Conservation (phyloP, 768 basidiomycete genomes). For the Auricularia auricula-judae region DNA sequence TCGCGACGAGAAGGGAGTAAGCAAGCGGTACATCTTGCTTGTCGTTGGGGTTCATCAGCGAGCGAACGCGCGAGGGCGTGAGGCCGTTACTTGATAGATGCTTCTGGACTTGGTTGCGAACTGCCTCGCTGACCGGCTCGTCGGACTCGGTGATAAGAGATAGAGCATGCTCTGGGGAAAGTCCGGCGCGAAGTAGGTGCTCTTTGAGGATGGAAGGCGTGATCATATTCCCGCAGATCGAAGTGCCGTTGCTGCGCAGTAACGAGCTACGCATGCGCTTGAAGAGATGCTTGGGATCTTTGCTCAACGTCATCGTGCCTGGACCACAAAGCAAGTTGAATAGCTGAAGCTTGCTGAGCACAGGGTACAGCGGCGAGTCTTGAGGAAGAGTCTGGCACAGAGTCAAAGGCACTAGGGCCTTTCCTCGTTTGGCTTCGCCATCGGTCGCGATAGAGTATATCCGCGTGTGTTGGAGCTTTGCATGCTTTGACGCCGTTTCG, state of each 20-base stretch:
- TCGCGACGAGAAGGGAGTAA: conserved; percentile 15
- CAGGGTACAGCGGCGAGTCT: conserved; percentile 16
- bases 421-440: conserved; percentile 19
- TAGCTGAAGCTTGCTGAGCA: conserved; percentile 13
- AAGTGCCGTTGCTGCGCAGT: conserved; percentile 16
- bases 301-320: conserved; percentile 24
- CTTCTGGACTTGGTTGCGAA: neutral
- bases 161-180: neutral
- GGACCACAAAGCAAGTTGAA: conserved; percentile 22
- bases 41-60: conserved; percentile 20
- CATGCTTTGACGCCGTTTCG: neutral
- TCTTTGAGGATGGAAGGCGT: conserved; percentile 13
- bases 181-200: conserved; percentile 13
- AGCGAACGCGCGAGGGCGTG: conserved; percentile 2
- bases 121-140: neutral
- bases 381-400: conserved; percentile 12
- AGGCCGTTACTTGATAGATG: neutral
- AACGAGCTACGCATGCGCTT: conserved; percentile 21
- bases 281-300: conserved; percentile 25
- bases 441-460: conserved; percentile 17
- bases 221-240: conserved; percentile 15
- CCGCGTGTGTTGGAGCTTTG: conserved; percentile 1
- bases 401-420: conserved; percentile 15
- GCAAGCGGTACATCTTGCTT: conserved; percentile 22
- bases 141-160: neutral